Evolutionary conservation across 495 filamentous ascomycete species (phyloP), one percentile per base, ranked within the genome.

Genomic region (Aspergillus diversus): DNA sequence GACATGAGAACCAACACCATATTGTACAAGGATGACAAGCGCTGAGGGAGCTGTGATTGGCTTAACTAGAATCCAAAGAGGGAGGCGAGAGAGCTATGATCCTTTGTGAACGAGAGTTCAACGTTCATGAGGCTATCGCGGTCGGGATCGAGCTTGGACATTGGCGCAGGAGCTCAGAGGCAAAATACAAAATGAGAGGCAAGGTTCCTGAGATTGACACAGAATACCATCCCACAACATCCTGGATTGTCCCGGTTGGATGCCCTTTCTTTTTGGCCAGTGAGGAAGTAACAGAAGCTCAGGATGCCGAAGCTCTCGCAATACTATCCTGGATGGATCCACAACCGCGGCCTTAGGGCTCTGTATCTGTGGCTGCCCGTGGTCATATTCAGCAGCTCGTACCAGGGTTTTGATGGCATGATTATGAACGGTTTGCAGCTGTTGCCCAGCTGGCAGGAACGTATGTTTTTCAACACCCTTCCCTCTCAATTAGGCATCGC

Each of bases 341-440:
- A 57, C 37, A 31, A 57, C 37, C 33, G 37, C n/a, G 54, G 54
- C 5, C 54, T 57, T 7, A 21, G 54, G 54, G 5, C 34, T 5
- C 11, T 57, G 34, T 57, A 57, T 35, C 37, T 57, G 8, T 39
- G 34, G 54, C 54, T 57, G 0, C 54, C 54, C 8, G 37, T 57
- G 13, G 54, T 57, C 15, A 57, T 57, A 6, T 42, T 57, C 35
- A 57, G 54, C 16, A 57, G 54, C 35, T 57, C 54, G 5, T 57
- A 57, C 16, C 54, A 57, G 35, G 54, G 54, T 0, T 57, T 57
- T 35, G 54, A 57, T 9, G 54, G 54, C 1, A 57, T 57, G 54
- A 57, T 57, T 35, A 57, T 57, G 54, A 57, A 57, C 54, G 54
- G 54, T 2, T 27, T 57, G 37, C 54, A 57, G 54, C 54, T 57